Evolutionary conservation across 371 early-diverging fungal genomes (phyloP).

Genomic region (Mucor lusitanicus): DNA sequence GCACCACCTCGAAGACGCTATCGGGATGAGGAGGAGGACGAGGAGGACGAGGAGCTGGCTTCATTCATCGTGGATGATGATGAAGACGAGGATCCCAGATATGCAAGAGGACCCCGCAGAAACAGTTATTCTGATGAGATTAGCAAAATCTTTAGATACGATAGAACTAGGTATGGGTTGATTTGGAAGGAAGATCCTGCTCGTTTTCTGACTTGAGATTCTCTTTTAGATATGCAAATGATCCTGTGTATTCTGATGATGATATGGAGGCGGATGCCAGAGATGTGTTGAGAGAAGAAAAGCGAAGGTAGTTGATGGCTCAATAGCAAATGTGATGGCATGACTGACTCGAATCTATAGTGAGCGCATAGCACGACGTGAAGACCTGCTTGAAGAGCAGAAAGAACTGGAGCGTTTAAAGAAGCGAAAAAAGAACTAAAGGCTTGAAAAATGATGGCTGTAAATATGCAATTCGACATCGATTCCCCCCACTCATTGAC

Average conservation of each 20-base stretch:
- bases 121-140: constrained; percentile 45
- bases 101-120: constrained; percentile 12
- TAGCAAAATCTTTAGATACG: constrained; percentile 51
- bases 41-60: constrained; percentile 42
- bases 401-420: constrained; percentile 70
- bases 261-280: constrained; percentile 66
- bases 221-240: constrained; percentile 49
- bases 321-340: neutral
- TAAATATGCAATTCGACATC: neutral
- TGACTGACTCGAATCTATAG: constrained; percentile 22
- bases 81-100: constrained; percentile 25
- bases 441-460: neutral
- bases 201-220: neutral
- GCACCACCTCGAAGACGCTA: constrained; percentile 10
- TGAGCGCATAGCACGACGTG: constrained; percentile 56
- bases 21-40: constrained; percentile 31
- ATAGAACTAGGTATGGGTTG: constrained; percentile 25
- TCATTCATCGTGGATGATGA: constrained; percentile 54
- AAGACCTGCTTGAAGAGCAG: constrained; percentile 55
- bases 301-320: constrained; percentile 46
- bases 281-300: constrained; percentile 60
- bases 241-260: constrained; percentile 54
- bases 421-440: constrained; percentile 47
- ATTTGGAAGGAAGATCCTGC: neutral
- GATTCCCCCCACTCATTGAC: neutral